Base-by-base conservation (phyloP, 2,329 filamentous ascomycete genomes). In the Neofusicoccum parvum region DNA sequence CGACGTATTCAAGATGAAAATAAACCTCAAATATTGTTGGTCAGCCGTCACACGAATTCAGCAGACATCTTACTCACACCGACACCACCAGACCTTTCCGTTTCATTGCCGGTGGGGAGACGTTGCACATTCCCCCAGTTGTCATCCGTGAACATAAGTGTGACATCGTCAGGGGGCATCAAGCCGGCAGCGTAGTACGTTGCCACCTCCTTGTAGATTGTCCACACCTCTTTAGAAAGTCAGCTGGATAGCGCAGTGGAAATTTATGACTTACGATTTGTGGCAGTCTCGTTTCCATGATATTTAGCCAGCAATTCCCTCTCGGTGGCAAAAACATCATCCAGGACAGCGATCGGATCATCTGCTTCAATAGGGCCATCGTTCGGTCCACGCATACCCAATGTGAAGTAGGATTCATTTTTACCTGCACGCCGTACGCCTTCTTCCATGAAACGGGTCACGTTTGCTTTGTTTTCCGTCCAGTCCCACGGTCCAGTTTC, bases 1-100 rank as follows among this genome's bases (percentile, higher is more conserved):
- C 70, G 60, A 71, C 66, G 36, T 71, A 71, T 37, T 71, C 70
- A 14, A 70, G 67, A 37, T 71, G 70, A 53, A 64, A 71, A 46
- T 71, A 71, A 14, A 70, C 58, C 63, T 65, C 11, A 2, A 20
- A n/a, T 7, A 11, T 5, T 45, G 10, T 32, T 3, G 32, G 39
- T 10, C 10, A 11, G 32, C 2, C 1, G 4, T 20, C 4, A 11
- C 5, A 32, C 15, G 1, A 11, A 1, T 5, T 15, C 20, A 23
- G 11, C 3, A 50, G 0, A 2, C 14, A 2, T 2, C 2, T 3
- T 15, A 41, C 51, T 41, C 17, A 68, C 58, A 5, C 70, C 70
- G 15, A 68, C 37, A 17, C 69, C 67, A 2, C 70, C 67, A 59
- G 23, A 41, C 53, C 59, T 65, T 50, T 46, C 36, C 3, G 20